These are phyloP conservation scores for Sarocladiaceae sp. DNA, from an alignment of 2,329 filamentous ascomycete genomes.

Conservation along the genomic window DNA sequence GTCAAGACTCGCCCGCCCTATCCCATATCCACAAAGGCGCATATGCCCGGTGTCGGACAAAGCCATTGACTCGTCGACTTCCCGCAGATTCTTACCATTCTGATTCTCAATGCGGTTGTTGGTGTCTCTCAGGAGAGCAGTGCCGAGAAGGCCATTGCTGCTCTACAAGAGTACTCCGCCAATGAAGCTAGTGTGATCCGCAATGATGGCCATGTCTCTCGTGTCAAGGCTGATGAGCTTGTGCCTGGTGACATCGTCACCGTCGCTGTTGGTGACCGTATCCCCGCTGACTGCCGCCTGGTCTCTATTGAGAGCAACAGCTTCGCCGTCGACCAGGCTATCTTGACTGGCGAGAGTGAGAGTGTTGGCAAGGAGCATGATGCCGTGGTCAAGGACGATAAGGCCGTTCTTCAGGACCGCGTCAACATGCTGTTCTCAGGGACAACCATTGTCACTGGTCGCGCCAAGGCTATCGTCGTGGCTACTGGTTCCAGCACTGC, in stretches of 20 bases:
- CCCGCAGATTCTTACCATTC: slow-evolving; percentile 83
- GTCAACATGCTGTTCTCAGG: slow-evolving; percentile 98
- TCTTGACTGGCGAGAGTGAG: slow-evolving; percentile 95
- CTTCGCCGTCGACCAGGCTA: slow-evolving; percentile 94
- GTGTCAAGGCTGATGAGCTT: slow-evolving; percentile 92
- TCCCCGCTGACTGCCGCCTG: slow-evolving; percentile 91
- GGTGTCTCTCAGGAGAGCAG: slow-evolving; percentile 98
- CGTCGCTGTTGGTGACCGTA: slow-evolving; percentile 83
- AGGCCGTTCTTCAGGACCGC: slow-evolving; percentile 96
- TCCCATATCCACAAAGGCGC: not conserved
- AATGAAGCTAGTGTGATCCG: slow-evolving; percentile 94
- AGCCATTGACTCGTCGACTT: slow-evolving; percentile 5
- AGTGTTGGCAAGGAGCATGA: slow-evolving; percentile 82
- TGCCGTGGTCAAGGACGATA: slow-evolving; percentile 65
- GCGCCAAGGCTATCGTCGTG: slow-evolving; percentile 86
- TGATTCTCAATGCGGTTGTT: slow-evolving; percentile 94
- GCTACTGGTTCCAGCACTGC: slow-evolving; percentile 86
- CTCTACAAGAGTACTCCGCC: slow-evolving; percentile 96
- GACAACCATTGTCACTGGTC: slow-evolving; percentile 92
- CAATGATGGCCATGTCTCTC: slow-evolving; percentile 69
- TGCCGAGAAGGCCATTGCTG: slow-evolving; percentile 96
- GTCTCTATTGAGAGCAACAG: slow-evolving; percentile 93
- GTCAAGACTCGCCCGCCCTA: slow-evolving; percentile 30
- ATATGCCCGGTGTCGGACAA: not conserved
- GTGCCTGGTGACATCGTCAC: slow-evolving; percentile 92